Base-by-base conservation (phyloP, 495 filamentous ascomycete genomes). In the Friedmanniomyces simplex region DNA sequence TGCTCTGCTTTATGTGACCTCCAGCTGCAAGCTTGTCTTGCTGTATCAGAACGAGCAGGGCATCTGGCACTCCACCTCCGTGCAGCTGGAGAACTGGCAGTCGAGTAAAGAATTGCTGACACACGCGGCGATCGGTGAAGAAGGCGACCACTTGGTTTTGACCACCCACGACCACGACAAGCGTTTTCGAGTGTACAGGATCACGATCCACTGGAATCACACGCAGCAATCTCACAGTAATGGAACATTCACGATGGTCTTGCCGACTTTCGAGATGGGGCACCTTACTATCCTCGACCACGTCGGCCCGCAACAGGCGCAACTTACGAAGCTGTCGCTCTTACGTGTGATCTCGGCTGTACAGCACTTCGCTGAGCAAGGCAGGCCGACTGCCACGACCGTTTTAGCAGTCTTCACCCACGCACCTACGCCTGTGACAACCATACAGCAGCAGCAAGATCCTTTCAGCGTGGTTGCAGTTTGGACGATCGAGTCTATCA, bases 111-210 rank as follows among this genome's bases (percentile, higher is more conserved):
- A 88, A 49, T 63, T 87, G 16, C 75, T 94, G 34, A 89, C 88
- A 3, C 89, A 96, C 71, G 88, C 89, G 2, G 78, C 89, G 14
- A 73, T 93, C 55, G 84, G 83, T 12, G 87, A 91, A 43, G 84
- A 77, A 70, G 77, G 82, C 52, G 62, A 67, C 36, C 58, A 67
- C 26, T 50, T 74, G 21, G 47, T 72, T 11, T 51, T 73, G 20
- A 67, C 55, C 11, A 63, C 68, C 10, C 62, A 71, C 47, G 64
- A 72, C 52, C 46, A 55, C 1, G 43, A 51, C 11, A 41, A 58
- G 13, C 63, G 64, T 11, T 56, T 72, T 1, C 63, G 68, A 51
- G 28, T 73, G 7, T 73, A 71, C 58, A 69, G 65, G 34, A 61
- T 73, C 46, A 57, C 60, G 28, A 67, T 71, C 49, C 63, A 64